These are phyloP conservation scores for Ophiocordyceps unilateralis DNA, from an alignment of 2,329 filamentous ascomycete species.

Conservation along the genomic window DNA sequence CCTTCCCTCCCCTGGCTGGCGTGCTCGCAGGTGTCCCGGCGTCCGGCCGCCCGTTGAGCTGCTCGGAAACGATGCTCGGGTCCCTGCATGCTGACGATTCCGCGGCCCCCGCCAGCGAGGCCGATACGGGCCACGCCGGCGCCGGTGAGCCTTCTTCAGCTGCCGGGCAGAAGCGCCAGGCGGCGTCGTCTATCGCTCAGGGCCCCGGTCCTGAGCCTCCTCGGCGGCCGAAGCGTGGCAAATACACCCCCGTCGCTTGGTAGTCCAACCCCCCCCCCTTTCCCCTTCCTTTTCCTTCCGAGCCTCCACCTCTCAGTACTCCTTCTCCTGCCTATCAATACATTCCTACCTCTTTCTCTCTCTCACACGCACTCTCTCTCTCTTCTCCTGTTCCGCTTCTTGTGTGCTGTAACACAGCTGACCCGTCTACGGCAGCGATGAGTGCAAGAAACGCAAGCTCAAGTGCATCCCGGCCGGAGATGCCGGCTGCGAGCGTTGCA, in stretches of 20 bases:
- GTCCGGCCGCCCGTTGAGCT: background rate
- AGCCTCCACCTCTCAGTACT: background rate
- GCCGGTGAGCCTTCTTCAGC: background rate
- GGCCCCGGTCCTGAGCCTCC: background rate
- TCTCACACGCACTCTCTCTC: background rate
- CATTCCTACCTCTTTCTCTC: background rate
- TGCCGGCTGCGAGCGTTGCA: slow-evolving; percentile 14
- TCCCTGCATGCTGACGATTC: background rate
- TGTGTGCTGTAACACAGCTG: too few species aligned
- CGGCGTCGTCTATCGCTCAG: background rate
- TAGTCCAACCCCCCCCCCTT: slow-evolving; percentile 4
- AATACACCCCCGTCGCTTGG: slow-evolving; percentile 21
- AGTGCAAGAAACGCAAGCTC: slow-evolving; percentile 23
- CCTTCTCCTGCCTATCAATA: background rate
- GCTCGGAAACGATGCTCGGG: background rate
- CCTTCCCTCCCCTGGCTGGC: background rate
- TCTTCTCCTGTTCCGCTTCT: too few species aligned
- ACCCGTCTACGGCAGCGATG: slow-evolving; percentile 10
- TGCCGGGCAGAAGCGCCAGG: background rate
- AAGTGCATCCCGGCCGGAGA: slow-evolving; percentile 17
- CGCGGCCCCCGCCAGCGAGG: background rate
- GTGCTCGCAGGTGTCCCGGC: background rate
- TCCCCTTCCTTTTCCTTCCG: background rate
- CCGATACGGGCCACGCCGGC: background rate
- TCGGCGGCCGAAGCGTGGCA: slow-evolving; percentile 14